phyloP scores from a whole-genome alignment of 2,329 filamentous ascomycete species.

The Blumeriella jaapii region DNA sequence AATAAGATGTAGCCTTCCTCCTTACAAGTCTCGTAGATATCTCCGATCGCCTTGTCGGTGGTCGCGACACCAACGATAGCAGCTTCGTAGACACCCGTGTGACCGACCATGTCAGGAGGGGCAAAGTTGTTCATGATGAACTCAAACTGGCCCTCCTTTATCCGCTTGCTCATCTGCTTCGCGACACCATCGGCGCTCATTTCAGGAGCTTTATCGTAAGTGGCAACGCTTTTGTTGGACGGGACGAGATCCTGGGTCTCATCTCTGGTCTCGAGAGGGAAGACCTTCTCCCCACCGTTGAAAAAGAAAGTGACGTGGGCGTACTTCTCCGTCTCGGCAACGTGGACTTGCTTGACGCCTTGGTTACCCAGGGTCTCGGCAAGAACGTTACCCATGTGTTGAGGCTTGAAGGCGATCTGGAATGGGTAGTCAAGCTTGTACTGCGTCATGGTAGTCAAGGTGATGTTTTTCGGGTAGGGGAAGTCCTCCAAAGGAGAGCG shows the following conservation, averaged over 20 bases:
- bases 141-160: slow-evolving; percentile 75
- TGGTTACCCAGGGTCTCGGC: slow-evolving; percentile 93
- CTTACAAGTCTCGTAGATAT: slow-evolving; percentile 89
- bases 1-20: slow-evolving; percentile 87
- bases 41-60: slow-evolving; percentile 88
- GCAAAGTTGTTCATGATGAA: slow-evolving; percentile 99
- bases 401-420: slow-evolving; percentile 82
- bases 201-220: slow-evolving; percentile 88
- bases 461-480: slow-evolving; percentile 79
- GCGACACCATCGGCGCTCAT: slow-evolving; percentile 92
- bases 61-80: slow-evolving; percentile 74
- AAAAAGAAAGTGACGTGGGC: slow-evolving; percentile 99
- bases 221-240: slow-evolving; percentile 80
- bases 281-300: slow-evolving; percentile 97
- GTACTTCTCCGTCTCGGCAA: slow-evolving; percentile 99
- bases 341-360: slow-evolving; percentile 81
- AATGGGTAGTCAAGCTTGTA: slow-evolving; percentile 96
- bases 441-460: slow-evolving; percentile 91
- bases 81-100: slow-evolving; percentile 94
- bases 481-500: slow-evolving; percentile 85
- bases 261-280: slow-evolving; percentile 82
- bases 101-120: slow-evolving; percentile 97
- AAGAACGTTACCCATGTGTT: slow-evolving; percentile 95
- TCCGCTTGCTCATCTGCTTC: slow-evolving; percentile 78
- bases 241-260: slow-evolving; percentile 68